phyloP scores from a whole-genome alignment of 2,329 filamentous ascomycete genomes.

The Blastomyces emzantsi region DNA sequence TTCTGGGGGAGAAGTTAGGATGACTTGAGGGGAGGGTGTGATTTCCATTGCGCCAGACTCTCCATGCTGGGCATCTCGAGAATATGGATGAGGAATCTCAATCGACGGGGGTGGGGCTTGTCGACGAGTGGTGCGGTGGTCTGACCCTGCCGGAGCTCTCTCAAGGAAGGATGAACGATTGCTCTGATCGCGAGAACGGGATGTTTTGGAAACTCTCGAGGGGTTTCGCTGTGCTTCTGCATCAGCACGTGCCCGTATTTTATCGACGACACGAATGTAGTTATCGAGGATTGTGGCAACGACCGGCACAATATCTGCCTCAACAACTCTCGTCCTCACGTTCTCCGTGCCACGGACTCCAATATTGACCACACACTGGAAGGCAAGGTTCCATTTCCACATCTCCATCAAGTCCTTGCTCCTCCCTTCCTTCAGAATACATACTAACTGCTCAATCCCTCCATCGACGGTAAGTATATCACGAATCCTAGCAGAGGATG shows the following conservation, averaged over 20 bases:
- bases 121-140: constrained; percentile 57
- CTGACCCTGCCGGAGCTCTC: constrained; percentile 47
- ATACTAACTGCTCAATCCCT: constrained; percentile 90
- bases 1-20: constrained; percentile 62
- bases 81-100: constrained; percentile 57
- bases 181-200: constrained; percentile 23
- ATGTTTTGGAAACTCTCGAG: constrained; percentile 24
- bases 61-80: constrained; percentile 39
- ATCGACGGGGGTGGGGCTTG: constrained; percentile 78
- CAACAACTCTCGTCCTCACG: constrained; percentile 88
- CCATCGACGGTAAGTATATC: constrained; percentile 98
- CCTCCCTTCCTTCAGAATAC: constrained; percentile 93
- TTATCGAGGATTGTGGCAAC: constrained; percentile 98
- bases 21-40: constrained; percentile 54
- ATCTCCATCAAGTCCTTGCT: constrained; percentile 99
- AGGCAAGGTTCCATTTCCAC: constrained; percentile 99
- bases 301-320: constrained; percentile 98
- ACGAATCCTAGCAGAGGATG: constrained; percentile 90
- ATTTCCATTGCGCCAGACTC: constrained; percentile 50
- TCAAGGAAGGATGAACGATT: constrained; percentile 32
- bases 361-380: constrained; percentile 98
- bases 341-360: constrained; percentile 90
- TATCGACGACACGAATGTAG: constrained; percentile 94
- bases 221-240: constrained; percentile 55
- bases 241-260: constrained; percentile 77